Evolutionary conservation across 140 eudicot genomes (phyloP), one percentile per base, ranked within the genome.

Genomic region (Cichorium intybus): DNA sequence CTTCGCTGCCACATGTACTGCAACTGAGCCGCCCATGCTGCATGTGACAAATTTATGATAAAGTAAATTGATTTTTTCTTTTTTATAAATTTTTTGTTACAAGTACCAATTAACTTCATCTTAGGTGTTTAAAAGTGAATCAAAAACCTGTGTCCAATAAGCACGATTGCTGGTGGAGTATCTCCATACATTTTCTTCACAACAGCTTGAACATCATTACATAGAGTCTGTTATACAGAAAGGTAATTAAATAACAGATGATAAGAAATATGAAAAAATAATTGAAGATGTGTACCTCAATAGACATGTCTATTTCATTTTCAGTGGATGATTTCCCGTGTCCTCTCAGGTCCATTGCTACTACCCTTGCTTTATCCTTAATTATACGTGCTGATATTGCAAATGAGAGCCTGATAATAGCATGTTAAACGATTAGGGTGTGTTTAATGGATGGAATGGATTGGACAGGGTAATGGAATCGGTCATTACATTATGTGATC

Each of bases 21-120:
- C 97, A 73, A 91, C 81, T 9, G 97, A 80, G 43, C 97, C 97
- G 52, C 97, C 97, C 97, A 91, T 84, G 79, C 97, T 91, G 77
- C 69, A 77, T 20, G 29, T 47, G 39, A 56, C 66, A 8, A 48
- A 47, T 59, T 17, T 24, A 24, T 35, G n/a, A 35, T 18, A 50
- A 14, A 56, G 8, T 67, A 22, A 68, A 60, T 34, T 4, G 11
- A 37, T 34, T 5, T 24, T 37, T 62, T 20, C 17, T 20, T 31
- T 50, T 52, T 16, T 22, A 20, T 16, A 4, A 20, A 31, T 65
- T 55, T 6, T 16, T 34, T 23, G 35, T 39, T 57, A 14, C 53
- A 10, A 5, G 35, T 24, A 67, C 8, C 18, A 23, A 58, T 24
- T 11, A 24, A 57, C 29, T 4, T 46, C 28, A 47, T 11, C 21